Evolutionary conservation across 2,329 filamentous ascomycete species (phyloP), one percentile per base, ranked within the genome.

Genomic region (Penicillium decumbens): DNA sequence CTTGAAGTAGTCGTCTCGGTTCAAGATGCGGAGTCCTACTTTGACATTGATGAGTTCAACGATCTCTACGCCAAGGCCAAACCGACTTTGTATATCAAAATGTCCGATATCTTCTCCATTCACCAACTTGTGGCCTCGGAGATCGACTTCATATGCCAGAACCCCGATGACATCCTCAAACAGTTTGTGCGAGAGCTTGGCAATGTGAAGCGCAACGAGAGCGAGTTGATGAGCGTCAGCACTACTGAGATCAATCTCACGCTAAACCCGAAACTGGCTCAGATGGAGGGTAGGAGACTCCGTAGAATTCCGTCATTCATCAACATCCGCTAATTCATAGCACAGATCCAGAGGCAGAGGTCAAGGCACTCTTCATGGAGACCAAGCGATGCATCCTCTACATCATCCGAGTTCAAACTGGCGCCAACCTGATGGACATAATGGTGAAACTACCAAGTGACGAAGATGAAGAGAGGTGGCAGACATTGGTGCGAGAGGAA

Each of bases 41-140:
- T 97, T 65, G 91, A 97, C 69, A 96, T 98, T 67, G 93, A 98
- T 66, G 93, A 97, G 68, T 98, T 93, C 80, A 97, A 96, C 67
- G 93, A 98, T 65, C 80, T 98, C 6, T 97, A 97, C 66, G 88
- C 92, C 49, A 91, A 95, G 69, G 93, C 90, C 56, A 95, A 95
- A 71, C 93, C 93, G 6, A 97, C 92, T 0, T 78, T 98, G n/a
- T 98, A 97, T 75, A 95, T 98, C 76, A 98, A 98, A 75, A 92
- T 98, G 82, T 82, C 88, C 13, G 93, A 98, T 68, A 91, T 98
- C 49, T 97, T 98, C 68, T 88, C 92, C 42, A 92, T 98, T 51
- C 95, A 98, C 72, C 89, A 86, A 56, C 79, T 97, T 20, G 81
- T 97, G 47, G 85, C 89, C 3, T 79, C 84, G 23, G 89, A 97